Base-by-base conservation (phyloP, 768 basidiomycete genomes). In the Mycena rosella region DNA sequence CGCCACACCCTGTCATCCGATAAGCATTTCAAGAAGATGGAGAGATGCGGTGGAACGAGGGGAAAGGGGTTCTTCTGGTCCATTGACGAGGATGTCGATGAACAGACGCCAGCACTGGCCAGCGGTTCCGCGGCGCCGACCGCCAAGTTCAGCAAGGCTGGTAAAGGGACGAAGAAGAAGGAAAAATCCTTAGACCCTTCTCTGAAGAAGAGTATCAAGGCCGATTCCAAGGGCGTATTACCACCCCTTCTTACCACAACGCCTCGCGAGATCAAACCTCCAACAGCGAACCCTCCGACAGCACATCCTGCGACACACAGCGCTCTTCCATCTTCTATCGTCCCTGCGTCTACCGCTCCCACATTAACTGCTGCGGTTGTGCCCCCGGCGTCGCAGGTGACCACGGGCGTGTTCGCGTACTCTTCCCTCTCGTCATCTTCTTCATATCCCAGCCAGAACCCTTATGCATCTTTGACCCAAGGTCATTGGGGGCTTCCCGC, bases 61-160 rank as follows among this genome's bases (percentile, higher is more conserved):
- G 93, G 94, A 11, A 98, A 97, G 77, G 96, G 96, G 2, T 95
- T 91, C 71, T 95, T 96, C 70, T 98, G 96, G 96, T 91, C 92
- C 22, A 84, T 98, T 34, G 96, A 97, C 74, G 90, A 91, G 73
- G 91, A 92, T 67, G 82, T 81, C 24, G 88, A 88, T 80, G 80
- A 78, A 72, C 77, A 83, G 20, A 79, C 77, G 48, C 74, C 71
- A n/a, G 75, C 78, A n/a, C 74, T 79, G 9, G 79, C 80, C 45
- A 71, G 77, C 32, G 77, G 74, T 29, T 51, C 72, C 17, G 68
- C 73, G 42, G 54, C 67, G 49, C 69, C 77, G 68, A 20, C 57
- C 9, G 45, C 26, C 20, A 61, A 62, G 48, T n/a, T 54, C 24
- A 57, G 36, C 24, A 68, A 68, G 62, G 62, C 57, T 36, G 74